Percentiles rank a stretch among this genome's conserved stretches.
phyloP scores from a whole-genome alignment of 345 rosid genomes.

The Eucalyptus marginata region DNA sequence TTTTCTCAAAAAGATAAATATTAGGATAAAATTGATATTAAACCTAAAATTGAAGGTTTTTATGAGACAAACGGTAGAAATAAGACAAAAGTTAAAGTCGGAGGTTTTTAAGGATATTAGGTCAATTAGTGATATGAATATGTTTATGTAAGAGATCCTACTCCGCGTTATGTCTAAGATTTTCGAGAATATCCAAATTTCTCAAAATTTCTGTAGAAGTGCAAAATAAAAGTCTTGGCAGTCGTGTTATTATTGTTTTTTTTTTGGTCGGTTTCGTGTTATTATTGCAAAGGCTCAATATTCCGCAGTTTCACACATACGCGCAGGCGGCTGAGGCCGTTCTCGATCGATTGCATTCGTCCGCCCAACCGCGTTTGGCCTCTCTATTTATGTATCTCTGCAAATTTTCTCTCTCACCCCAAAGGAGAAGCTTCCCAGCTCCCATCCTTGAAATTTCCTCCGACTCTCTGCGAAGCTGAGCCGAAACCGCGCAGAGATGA shows the following conservation, averaged over 20 bases:
- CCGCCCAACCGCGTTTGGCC: background rate
- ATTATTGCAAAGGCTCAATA: background rate
- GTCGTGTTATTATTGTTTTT: background rate
- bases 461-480: background rate
- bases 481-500: too few species aligned
- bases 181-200: background rate
- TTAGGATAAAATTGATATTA: too few species aligned
- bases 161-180: background rate
- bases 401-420: background rate
- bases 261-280: background rate
- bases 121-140: too few species aligned
- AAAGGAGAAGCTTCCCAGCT: background rate
- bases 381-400: background rate
- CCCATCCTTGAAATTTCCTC: background rate
- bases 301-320: background rate
- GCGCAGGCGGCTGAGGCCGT: background rate
- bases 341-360: background rate
- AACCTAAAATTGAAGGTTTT: too few species aligned
- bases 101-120: background rate
- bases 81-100: too few species aligned
- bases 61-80: too few species aligned
- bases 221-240: background rate
- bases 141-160: background rate
- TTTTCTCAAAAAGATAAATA: too few species aligned
- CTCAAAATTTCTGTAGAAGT: background rate